phyloP scores from a whole-genome alignment of 2,329 filamentous ascomycete genomes.

The Phialophora chinensis region DNA sequence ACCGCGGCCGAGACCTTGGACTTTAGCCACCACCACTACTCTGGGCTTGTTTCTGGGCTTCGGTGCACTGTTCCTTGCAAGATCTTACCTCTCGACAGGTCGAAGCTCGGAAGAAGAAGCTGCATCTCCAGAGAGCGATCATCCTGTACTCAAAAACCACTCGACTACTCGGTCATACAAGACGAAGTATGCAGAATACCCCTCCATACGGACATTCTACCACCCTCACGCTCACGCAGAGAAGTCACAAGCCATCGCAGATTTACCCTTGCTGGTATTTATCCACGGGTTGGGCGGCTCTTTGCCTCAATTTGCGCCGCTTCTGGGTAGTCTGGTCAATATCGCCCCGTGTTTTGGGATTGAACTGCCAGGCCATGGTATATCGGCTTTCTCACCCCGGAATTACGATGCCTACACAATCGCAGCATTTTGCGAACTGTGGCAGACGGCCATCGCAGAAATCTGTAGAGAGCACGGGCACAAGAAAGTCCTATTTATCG shows the following conservation, averaged over 20 bases:
- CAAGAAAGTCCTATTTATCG: conserved; percentile 37
- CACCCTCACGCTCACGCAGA: conserved; percentile 80
- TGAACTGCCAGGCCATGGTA: conserved; percentile 88
- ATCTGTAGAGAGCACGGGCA: conserved; percentile 33
- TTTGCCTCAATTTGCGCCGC: conserved; percentile 80
- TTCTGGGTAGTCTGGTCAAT: conserved; percentile 81
- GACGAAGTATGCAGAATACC: conserved; percentile 73
- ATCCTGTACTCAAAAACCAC: conserved; percentile 78
- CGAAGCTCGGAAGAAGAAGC: conserved; percentile 1
- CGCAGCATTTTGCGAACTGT: conserved; percentile 74
- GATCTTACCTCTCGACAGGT: conserved; percentile 18
- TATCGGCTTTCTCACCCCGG: conserved; percentile 74
- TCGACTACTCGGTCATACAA: conserved; percentile 73
- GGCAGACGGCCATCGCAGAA: conserved; percentile 72
- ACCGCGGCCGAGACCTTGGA: conserved; percentile 4
- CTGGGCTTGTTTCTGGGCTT: conserved; percentile 25
- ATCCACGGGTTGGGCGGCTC: conserved; percentile 94
- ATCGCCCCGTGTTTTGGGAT: conserved; percentile 84
- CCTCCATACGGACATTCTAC: conserved; percentile 80
- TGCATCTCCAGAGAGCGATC: conserved; percentile 63
- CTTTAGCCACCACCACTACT: conserved; percentile 21
- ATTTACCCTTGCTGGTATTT: conserved; percentile 85
- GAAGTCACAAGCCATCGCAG: conserved; percentile 73
- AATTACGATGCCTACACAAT: conserved; percentile 80
- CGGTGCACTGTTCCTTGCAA: conserved; percentile 20